Base-by-base conservation (phyloP, 495 filamentous ascomycete species). In the Halenospora varia region DNA sequence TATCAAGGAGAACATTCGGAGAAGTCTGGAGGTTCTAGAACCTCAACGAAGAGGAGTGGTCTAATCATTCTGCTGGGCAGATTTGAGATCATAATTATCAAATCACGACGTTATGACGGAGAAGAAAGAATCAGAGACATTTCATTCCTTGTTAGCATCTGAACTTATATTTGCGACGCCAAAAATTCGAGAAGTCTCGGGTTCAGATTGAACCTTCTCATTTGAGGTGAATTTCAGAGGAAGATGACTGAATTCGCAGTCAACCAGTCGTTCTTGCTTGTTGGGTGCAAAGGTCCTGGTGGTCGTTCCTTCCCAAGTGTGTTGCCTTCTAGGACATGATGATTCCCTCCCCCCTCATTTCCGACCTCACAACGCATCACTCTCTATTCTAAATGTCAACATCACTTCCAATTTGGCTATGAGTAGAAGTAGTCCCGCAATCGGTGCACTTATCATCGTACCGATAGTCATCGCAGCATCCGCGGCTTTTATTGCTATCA, bases 1-100 rank as follows among this genome's bases (percentile, higher is more conserved):
- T 3, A 68, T 85, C 39, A 88, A 84, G 64, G 79, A 85, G 44
- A 84, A 79, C 55, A 77, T 88, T 26, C 68, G 77, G 49, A 75
- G 79, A 47, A 80, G 78, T 51, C 59, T 81, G 49, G 76, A 79
- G 48, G 62, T 49, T 47, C 40, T 58, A 19, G 63, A 57, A 35
- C 57, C 56, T 26, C 53, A 56, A 44, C 53, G 60, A 23, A 60
- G 60, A 44, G 62, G 55, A 8, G 35, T 62, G 22, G 59, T 53
- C 4, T 58, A 46, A 18, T 15, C 11, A n/a, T n/a, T 18, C 18
- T 17, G 26, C 19, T 9, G 19, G 20, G 48, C 41, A n/a, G 42
- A 11, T 13, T 13, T 20, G 19, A 45, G 18, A 24, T 9, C 26
- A 51, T 23, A 15, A 46, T 44, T n/a, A 45, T 45, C 42, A n/a